Evolutionary conservation across 495 filamentous ascomycete species (phyloP), one percentile per base, ranked within the genome.

Genomic region (Penicillium paxilli): DNA sequence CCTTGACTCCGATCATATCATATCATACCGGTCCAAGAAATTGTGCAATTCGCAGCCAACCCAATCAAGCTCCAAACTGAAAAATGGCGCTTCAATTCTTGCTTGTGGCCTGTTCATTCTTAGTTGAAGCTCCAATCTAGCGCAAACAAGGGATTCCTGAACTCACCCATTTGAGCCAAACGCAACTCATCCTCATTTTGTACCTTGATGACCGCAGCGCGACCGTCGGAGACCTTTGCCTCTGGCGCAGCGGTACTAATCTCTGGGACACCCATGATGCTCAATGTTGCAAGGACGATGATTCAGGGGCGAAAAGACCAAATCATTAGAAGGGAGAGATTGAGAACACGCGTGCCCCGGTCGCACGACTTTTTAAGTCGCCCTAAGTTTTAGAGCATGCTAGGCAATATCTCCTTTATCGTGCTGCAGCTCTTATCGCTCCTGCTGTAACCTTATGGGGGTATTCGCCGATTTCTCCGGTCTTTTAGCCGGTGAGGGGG

Each of bases 141-240:
- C n/a, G n/a, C n/a, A n/a, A n/a, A 14, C 12, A 30, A 8, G 44
- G 55, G 7, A 54, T 4, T 40, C 11, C 46, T n/a, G 16, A 57
- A 20, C 64, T 11, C 50, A 75, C 71, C 71, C 71, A 75, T 75
- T 44, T 75, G 71, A 21, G 71, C 71, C 68, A 75, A 40, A 45
- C 71, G 68, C 54, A 73, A 44, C 52, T 75, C 71, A 46, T 75
- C 71, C 22, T 64, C 60, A 67, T 73, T 56, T 16, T 60, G 62
- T 2, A 64, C 62, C 25, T 58, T 61, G 25, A 66, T 50, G 4
- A 47, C n/a, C 0, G 42, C 52, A 5, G 42, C 24, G 40, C 40
- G 40, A 42, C 40, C 40, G 14, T 42, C 16, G 14, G 35, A 38
- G 35, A 7, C 17, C 20, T 42, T 42, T 9, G 40, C 40, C 10